Evolutionary conservation across 176 grass and related monocot genomes (phyloP), one percentile per base, ranked within the genome.

Genomic region (sorghum (Sorghum bicolor)): DNA sequence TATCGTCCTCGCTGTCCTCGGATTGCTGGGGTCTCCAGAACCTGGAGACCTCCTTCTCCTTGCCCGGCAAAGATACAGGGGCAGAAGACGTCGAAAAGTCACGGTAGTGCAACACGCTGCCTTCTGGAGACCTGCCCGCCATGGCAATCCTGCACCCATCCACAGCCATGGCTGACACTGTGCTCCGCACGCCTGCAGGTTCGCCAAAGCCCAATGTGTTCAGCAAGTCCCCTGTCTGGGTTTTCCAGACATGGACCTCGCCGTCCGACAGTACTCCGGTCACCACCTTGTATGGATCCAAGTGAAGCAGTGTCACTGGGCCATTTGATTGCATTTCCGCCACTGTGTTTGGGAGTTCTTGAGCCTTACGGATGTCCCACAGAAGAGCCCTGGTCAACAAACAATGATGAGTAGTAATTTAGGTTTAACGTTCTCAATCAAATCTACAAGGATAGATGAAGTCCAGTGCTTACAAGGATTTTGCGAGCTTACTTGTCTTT

Each of bases 271-370:
- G 80, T 1, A 71, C 89, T 67, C 86, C 96, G 0, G 91, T 90
- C 70, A 98, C 89, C 29, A 98, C 68, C 80, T 98, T 98, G 83
- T 93, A 95, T 22, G 39, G 84, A 83, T 98, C 96, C 93, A 95
- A 84, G 72, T 98, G 96, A 60, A 98, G 81, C 57, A 90, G 81
- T 26, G 73, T 83, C 55, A 98, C 93, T 64, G 47, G 80, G 61
- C 87, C 85, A 64, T 93, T 67, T 36, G 91, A 88, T 69, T 95
- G 92, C 87, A 98, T 60, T 74, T 98, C 89, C 2, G 79, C 75
- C 10, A 95, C 80, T 10, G 70, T 80, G 13, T 85, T 87, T 25
- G 77, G 48, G 22, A 73, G 81, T 44, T 90, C 80, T 77, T 90
- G 88, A 31, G 67, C 86, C 88, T 93, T 95, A 24, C 93, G 87